phyloP scores from a whole-genome alignment of 768 basidiomycete genomes.

The Trametes gibbosa region DNA sequence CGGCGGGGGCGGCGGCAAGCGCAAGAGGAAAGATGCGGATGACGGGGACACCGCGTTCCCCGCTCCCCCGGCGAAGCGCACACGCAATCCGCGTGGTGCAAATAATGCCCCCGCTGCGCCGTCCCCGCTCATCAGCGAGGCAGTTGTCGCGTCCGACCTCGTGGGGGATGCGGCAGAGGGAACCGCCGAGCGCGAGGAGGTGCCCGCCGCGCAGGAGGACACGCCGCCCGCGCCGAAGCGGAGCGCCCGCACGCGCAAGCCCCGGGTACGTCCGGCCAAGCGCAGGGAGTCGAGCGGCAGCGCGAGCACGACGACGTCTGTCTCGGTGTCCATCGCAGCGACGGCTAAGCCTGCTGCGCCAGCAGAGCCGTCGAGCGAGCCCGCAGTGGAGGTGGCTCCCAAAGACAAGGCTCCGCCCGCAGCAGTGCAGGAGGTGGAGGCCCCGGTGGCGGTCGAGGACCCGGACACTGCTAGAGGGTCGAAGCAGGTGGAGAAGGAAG shows the following conservation, averaged over 20 bases:
- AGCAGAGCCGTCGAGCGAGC: not conserved
- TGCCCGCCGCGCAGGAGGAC: constrained; percentile 28
- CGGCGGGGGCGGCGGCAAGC: constrained; percentile 46
- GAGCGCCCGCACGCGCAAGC: constrained; percentile 43
- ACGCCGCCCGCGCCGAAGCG: constrained; percentile 40
- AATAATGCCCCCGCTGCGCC: constrained; percentile 23
- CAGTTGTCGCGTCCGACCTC: constrained; percentile 40
- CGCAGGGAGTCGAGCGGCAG: constrained; percentile 53
- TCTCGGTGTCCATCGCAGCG: constrained; percentile 33
- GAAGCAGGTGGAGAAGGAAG: constrained; percentile 3
- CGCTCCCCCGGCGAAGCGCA: constrained; percentile 50
- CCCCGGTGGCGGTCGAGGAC: not conserved
- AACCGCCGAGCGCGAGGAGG: constrained; percentile 30
- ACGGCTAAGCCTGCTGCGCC: constrained; percentile 16
- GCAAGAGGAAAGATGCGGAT: constrained; percentile 58
- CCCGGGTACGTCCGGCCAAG: constrained; percentile 31
- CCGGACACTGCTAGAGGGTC: not conserved
- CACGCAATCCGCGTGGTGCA: constrained; percentile 49
- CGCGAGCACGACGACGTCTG: constrained; percentile 41
- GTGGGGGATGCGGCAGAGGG: constrained; percentile 25
- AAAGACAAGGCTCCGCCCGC: not conserved
- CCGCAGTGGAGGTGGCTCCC: not conserved
- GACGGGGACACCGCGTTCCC: constrained; percentile 69
- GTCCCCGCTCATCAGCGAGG: constrained; percentile 29
- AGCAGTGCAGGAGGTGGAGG: constrained; percentile 6